Evolutionary conservation across 306 rosid species (phyloP).

Genomic region (Acacia confusa): DNA sequence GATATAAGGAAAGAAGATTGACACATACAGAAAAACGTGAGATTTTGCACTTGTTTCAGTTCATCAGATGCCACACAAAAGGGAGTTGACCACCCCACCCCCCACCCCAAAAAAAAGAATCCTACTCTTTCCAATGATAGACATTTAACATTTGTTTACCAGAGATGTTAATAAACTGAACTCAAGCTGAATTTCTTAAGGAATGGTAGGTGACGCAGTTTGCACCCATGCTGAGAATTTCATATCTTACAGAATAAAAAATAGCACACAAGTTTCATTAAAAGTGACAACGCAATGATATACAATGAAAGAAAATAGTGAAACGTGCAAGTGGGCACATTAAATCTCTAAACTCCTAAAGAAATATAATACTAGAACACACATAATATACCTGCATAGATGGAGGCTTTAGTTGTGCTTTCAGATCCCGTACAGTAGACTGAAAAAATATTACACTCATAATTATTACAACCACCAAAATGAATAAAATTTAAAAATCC

Average conservation of each 20-base stretch:
- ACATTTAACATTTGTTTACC: not conserved
- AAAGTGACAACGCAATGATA: not conserved
- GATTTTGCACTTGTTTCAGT: constrained; percentile 5
- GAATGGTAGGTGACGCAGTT: not conserved
- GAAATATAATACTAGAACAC: constrained; percentile 16
- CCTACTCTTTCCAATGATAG: not conserved
- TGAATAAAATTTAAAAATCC: not conserved
- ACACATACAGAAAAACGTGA: not conserved
- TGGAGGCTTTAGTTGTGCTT: constrained; percentile 92
- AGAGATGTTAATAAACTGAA: not conserved
- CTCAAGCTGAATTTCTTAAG: not conserved
- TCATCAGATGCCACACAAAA: not conserved
- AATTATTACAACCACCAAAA: not conserved
- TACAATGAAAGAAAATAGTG: not conserved
- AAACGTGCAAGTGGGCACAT: constrained; percentile 9
- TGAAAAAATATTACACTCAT: constrained; percentile 38
- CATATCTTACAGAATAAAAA: not conserved
- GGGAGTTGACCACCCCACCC: not conserved
- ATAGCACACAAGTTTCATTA: not conserved
- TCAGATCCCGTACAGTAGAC: constrained; percentile 92
- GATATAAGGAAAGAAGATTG: not conserved
- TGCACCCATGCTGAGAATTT: not conserved
- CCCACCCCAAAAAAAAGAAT: not conserved
- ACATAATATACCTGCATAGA: constrained; percentile 75
- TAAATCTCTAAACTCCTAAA: not conserved